Base-by-base conservation (phyloP, 2,329 filamentous ascomycete species). In the Xylariaceae sp. region DNA sequence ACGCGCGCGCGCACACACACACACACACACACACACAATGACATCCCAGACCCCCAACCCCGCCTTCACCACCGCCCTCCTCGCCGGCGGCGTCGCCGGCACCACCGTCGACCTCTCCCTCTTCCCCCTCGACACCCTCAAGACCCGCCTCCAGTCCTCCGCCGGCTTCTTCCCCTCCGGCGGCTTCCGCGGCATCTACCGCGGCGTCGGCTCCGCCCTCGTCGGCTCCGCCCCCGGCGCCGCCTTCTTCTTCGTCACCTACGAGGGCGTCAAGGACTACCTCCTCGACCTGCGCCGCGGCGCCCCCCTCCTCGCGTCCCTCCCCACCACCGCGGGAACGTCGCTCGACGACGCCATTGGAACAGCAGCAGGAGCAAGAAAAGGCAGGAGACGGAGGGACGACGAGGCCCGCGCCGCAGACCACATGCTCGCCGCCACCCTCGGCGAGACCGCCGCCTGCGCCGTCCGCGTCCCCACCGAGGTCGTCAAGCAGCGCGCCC, bases 61-160 rank as follows among this genome's bases (percentile, higher is more conserved):
- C 29, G 61, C 72, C 56, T 83, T 81, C 70, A 72, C 73, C 40
- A 73, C 76, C 19, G 78, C 80, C 58, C 79, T 84, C 56, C 64
- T 83, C 74, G 89, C 93, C 54, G 93, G 93, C 64, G 93, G 83
- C 60, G 72, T 96, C 52, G 93, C 93, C 53, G 93, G 93, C 61
- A 93, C 93, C 36, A 95, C 90, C 12, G 93, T 97, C 66, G 93
- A 98, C 78, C 83, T 95, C 59, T 89, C 89, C 42, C 87, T 98
- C 61, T 98, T 87, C 73, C 93, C 93, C 1, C 89, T 98, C 74
- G 94, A 98, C 77, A 98, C 93, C 0, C 83, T 98, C 62, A 98
- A 98, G 71, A 98, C 94, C 33, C 89, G 93, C 13, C 87, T 98
- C 6, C 93, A 98, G 71, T 89, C 89, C 49, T 78, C 78, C 36